These are phyloP conservation scores for Hygrophila difformis DNA, from an alignment of 257 asterid species.

Conservation along the genomic window DNA sequence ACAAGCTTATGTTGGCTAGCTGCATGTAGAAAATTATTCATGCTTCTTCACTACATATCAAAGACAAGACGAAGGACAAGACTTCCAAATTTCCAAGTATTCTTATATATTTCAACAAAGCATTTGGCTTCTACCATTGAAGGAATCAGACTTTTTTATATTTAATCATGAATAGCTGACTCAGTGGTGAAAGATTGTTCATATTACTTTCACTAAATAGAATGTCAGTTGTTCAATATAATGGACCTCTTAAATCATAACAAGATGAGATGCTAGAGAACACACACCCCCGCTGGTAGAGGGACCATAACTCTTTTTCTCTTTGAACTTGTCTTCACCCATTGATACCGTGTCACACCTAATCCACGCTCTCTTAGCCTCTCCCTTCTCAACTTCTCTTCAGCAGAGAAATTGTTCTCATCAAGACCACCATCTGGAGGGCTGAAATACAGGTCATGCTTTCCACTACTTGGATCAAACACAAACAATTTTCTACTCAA, in stretches of 20 bases:
- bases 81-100: slow-evolving; percentile 1
- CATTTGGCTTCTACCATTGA: neutral
- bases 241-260: slow-evolving; percentile 7
- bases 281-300: slow-evolving; percentile 82
- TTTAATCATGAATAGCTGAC: neutral
- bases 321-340: slow-evolving; percentile 69
- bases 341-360: slow-evolving; percentile 90
- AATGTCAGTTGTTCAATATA: neutral
- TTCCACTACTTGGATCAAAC: slow-evolving; percentile 54
- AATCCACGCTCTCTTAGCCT: slow-evolving; percentile 89
- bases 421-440: slow-evolving; percentile 96
- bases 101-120: neutral
- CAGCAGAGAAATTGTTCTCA: slow-evolving; percentile 75
- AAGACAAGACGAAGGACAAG: slow-evolving; percentile 1
- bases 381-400: slow-evolving; percentile 90
- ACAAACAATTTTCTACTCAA: slow-evolving; percentile 57
- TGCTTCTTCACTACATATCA: slow-evolving; percentile 11
- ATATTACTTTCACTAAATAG: slow-evolving; percentile 3
- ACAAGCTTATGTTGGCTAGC: too few relatives aligned
- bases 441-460: slow-evolving; percentile 61
- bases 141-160: neutral
- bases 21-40: too few relatives aligned
- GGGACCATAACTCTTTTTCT: slow-evolving; percentile 71
- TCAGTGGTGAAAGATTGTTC: neutral
- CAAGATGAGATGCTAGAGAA: slow-evolving; percentile 16